Conservation (phyloP, 768 basidiomycete species). For the Leccinellum albellum region DNA sequence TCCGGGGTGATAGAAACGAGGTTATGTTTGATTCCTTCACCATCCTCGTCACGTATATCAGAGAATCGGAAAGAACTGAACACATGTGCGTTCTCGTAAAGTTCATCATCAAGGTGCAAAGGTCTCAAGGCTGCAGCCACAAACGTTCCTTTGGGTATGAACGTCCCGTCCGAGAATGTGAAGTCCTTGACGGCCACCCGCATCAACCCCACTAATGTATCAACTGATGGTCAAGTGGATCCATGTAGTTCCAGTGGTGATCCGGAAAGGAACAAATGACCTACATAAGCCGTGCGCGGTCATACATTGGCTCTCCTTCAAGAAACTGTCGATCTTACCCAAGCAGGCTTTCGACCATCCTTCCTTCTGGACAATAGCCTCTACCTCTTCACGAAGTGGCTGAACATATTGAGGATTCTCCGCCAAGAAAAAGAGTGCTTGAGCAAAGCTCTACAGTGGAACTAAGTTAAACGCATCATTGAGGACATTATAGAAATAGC, state of each 20-base stretch:
- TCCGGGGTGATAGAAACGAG: too few relatives aligned
- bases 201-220: conserved; percentile 23
- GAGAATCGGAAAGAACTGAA: too few relatives aligned
- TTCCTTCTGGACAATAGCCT: background rate
- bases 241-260: background rate
- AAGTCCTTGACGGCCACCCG: conserved; percentile 32
- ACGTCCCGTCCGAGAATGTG: conserved; percentile 31
- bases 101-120: too few relatives aligned
- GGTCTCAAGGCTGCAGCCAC: too few relatives aligned
- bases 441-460: background rate
- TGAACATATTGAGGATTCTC: background rate
- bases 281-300: too few relatives aligned
- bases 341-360: background rate
- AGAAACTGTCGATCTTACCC: background rate
- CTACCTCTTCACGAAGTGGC: background rate
- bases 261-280: too few relatives aligned
- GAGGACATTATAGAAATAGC: background rate
- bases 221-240: background rate
- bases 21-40: too few relatives aligned
- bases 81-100: too few relatives aligned
- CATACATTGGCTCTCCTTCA: too few relatives aligned
- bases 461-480: background rate
- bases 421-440: background rate
- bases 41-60: too few relatives aligned
- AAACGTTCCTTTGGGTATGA: too few relatives aligned